A percentile compares a stretch with the other conserved stretches of the same genome.
Conservation (phyloP, 2,329 filamentous ascomycete genomes). For the Botrytis tulipae region DNA sequence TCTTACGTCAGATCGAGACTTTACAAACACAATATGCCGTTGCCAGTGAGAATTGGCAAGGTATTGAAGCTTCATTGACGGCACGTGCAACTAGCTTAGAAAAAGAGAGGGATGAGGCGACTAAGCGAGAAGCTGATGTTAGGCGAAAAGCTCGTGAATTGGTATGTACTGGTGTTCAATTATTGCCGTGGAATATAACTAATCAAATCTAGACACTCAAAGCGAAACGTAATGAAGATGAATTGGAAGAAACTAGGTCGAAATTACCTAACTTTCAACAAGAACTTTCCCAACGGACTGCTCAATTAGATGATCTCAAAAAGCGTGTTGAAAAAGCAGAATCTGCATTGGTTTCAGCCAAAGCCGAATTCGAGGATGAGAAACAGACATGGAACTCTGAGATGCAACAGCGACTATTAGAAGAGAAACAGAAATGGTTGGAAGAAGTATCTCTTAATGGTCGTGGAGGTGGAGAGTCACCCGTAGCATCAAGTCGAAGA, state of each 20-base stretch:
- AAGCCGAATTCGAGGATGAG: conserved; percentile 56
- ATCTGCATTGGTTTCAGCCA: conserved; percentile 58
- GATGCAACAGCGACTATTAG: conserved; percentile 58
- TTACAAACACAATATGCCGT: conserved; percentile 93
- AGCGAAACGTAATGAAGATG: conserved; percentile 65
- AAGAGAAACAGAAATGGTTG: conserved; percentile 61
- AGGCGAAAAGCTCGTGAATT: conserved; percentile 85
- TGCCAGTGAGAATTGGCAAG: conserved; percentile 96
- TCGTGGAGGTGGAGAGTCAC: conserved; percentile 36
- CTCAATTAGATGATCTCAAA: conserved; percentile 60
- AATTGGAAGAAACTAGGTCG: conserved; percentile 69
- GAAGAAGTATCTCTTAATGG: conserved; percentile 42
- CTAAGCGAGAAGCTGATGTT: conserved; percentile 80
- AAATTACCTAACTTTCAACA: conserved; percentile 63
- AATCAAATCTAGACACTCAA: conserved; percentile 58
- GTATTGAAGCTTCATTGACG: conserved; percentile 83
- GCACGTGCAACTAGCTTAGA: conserved; percentile 76
- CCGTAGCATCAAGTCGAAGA: conserved; percentile 35
- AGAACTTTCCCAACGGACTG: conserved; percentile 59
- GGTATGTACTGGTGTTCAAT: conserved; percentile 49
- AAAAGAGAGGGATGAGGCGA: conserved; percentile 85
- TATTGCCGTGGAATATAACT: conserved; percentile 20
- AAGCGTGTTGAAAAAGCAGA: conserved; percentile 66
- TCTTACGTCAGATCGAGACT: conserved; percentile 91
- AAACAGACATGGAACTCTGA: conserved; percentile 58